These are phyloP conservation scores for Penicillium longicatenatum DNA, from an alignment of 495 filamentous ascomycete species.

Conservation along the genomic window DNA sequence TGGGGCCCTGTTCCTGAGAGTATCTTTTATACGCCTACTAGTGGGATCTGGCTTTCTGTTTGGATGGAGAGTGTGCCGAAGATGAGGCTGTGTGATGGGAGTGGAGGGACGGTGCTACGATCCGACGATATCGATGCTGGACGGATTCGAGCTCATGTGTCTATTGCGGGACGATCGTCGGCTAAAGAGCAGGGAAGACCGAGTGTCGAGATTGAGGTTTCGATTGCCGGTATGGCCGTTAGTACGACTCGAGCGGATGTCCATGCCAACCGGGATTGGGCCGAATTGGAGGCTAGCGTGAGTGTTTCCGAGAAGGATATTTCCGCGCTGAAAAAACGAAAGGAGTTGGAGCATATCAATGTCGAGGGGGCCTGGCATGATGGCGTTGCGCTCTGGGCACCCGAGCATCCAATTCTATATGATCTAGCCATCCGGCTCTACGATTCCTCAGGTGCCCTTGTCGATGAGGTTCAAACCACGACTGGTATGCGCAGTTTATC, in stretches of 20 bases:
- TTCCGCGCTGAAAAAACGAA: not conserved
- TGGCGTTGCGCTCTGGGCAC: conserved; percentile 38
- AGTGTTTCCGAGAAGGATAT: conserved; percentile 10
- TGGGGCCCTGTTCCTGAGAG: conserved; percentile 41
- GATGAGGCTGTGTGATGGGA: conserved; percentile 28
- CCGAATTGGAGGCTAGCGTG: conserved; percentile 28
- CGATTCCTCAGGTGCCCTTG: conserved; percentile 13
- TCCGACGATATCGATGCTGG: conserved; percentile 37
- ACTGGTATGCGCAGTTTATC: conserved; percentile 39
- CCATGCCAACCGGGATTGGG: conserved; percentile 22
- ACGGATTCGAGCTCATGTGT: conserved; percentile 25
- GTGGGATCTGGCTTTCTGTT: conserved; percentile 41
- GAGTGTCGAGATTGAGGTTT: conserved; percentile 30
- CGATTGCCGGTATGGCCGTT: conserved; percentile 23
- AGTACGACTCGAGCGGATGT: conserved; percentile 15
- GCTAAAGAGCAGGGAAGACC: conserved; percentile 1
- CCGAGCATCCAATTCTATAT: conserved; percentile 42
- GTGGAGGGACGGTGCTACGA: conserved; percentile 36
- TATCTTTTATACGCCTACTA: conserved; percentile 44
- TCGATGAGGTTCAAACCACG: conserved; percentile 36
- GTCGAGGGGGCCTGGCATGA: conserved; percentile 28
- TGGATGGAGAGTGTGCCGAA: conserved; percentile 42
- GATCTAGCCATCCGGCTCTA: conserved; percentile 34
- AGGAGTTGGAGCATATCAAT: conserved; percentile 11
- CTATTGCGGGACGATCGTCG: conserved; percentile 20